A percentile compares a stretch with the other conserved stretches of the same genome.
phyloP scores from a whole-genome alignment of 2,329 filamentous ascomycete species.

The Aspergillus sp. region DNA sequence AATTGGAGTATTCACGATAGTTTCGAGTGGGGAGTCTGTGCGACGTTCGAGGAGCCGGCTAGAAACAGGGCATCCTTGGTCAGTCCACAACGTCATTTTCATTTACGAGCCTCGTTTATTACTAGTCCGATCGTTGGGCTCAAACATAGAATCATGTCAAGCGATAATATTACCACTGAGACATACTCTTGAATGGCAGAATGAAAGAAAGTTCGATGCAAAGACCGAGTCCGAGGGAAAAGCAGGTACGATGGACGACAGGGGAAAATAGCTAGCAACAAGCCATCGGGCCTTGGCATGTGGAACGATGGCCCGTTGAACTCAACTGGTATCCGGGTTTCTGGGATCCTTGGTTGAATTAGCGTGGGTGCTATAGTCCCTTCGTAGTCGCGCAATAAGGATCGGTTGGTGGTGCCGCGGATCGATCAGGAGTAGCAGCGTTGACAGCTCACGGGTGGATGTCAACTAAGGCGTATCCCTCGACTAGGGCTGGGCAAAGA shows the following conservation, averaged over 20 bases:
- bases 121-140: too few relatives aligned
- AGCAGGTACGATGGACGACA: not conserved
- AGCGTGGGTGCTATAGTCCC: not conserved
- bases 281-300: slow-evolving; percentile 7
- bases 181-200: too few relatives aligned
- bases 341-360: slow-evolving; percentile 11
- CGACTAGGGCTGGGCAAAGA: not conserved
- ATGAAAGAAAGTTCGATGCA: too few relatives aligned
- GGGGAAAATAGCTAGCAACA: not conserved
- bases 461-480: not conserved
- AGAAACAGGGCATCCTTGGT: not conserved
- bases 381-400: not conserved
- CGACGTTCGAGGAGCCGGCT: not conserved
- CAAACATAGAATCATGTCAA: too few relatives aligned
- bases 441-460: not conserved
- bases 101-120: not conserved
- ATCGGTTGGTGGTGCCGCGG: not conserved
- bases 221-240: too few relatives aligned
- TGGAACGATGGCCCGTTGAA: slow-evolving; percentile 10
- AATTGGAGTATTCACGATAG: not conserved
- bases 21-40: not conserved
- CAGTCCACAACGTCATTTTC: not conserved
- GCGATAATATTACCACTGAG: too few relatives aligned
- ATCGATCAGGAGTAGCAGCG: not conserved
- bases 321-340: slow-evolving; percentile 15